A percentile compares a stretch with the other conserved stretches of the same genome.
These are phyloP conservation scores for Incumbomyces delicatus DNA, from an alignment of 2,329 filamentous ascomycete genomes.

Conservation along the genomic window DNA sequence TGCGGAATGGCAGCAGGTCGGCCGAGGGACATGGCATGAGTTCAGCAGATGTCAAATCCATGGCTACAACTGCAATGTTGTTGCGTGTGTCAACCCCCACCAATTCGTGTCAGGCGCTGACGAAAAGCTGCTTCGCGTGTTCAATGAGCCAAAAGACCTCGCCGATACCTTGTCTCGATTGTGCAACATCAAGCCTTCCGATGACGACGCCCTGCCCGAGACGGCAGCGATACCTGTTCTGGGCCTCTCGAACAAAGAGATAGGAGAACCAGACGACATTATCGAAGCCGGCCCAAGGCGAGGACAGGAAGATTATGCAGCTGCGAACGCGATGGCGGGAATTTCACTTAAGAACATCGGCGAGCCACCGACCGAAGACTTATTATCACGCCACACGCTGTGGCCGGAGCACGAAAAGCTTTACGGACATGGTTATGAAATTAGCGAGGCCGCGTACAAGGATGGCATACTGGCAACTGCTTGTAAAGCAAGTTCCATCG, in stretches of 20 bases:
- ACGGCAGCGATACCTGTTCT: conserved; percentile 91
- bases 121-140: conserved; percentile 95
- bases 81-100: conserved; percentile 61
- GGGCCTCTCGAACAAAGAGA: conserved; percentile 90
- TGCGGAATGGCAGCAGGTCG: conserved; percentile 59
- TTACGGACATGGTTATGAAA: conserved; percentile 96
- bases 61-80: conserved; percentile 94
- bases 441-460: conserved; percentile 73
- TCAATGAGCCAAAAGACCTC: conserved; percentile 76
- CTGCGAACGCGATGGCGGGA: conserved; percentile 41
- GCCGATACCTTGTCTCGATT: conserved; percentile 62
- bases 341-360: conserved; percentile 48
- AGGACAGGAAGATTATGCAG: conserved; percentile 28
- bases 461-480: conserved; percentile 74
- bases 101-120: conserved; percentile 92
- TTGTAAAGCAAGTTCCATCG: conserved; percentile 82
- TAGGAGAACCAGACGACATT: conserved; percentile 44
- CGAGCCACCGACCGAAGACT: conserved; percentile 80
- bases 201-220: conserved; percentile 53
- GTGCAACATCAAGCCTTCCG: conserved; percentile 46
- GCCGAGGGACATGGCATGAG: conserved; percentile 70
- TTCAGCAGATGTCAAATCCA: conserved; percentile 94
- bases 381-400: conserved; percentile 76
- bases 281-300: conserved; percentile 22
- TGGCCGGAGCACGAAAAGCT: conserved; percentile 96